phyloP scores from a whole-genome alignment of 495 filamentous ascomycete genomes.

The Parathielavia appendiculata region DNA sequence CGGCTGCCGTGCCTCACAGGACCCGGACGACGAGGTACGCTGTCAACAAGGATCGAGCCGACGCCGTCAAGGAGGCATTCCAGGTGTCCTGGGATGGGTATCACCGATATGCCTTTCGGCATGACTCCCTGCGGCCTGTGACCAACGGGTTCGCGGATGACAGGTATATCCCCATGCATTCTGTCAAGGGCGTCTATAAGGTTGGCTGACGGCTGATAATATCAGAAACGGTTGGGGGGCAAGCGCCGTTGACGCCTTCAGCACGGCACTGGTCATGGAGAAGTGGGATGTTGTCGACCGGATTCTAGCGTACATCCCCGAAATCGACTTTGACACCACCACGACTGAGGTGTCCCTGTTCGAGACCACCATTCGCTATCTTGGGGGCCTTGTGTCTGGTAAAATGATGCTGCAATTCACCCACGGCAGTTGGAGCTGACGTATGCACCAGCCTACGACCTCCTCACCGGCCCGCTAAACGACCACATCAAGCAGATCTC shows the following conservation, averaged over 20 bases:
- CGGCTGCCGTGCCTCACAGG: not conserved
- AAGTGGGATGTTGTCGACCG: conserved; percentile 59
- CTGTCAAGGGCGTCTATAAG: too few species aligned
- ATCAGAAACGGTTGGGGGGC: conserved; percentile 85
- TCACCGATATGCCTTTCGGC: conserved; percentile 69
- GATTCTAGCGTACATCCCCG: conserved; percentile 63
- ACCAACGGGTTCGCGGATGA: conserved; percentile 62
- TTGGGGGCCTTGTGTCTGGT: conserved; percentile 71
- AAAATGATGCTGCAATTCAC: conserved; percentile 4
- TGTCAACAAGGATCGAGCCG: conserved; percentile 41
- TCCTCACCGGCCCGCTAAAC: conserved; percentile 66
- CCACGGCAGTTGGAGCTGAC: not conserved
- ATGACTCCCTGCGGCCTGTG: conserved; percentile 70
- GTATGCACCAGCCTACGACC: conserved; percentile 60
- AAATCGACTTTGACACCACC: conserved; percentile 64
- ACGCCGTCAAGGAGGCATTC: conserved; percentile 71
- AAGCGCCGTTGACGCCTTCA: conserved; percentile 75
- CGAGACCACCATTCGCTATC: conserved; percentile 86
- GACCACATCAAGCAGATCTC: conserved; percentile 41
- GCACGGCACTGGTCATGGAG: conserved; percentile 74
- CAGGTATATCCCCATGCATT: conserved; percentile 44
- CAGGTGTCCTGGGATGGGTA: conserved; percentile 77
- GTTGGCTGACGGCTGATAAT: not conserved
- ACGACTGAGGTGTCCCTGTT: conserved; percentile 64
- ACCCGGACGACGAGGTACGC: conserved; percentile 21